Conservation (phyloP, 2,329 filamentous ascomycete genomes). For the Ceratocystis huliohia region DNA sequence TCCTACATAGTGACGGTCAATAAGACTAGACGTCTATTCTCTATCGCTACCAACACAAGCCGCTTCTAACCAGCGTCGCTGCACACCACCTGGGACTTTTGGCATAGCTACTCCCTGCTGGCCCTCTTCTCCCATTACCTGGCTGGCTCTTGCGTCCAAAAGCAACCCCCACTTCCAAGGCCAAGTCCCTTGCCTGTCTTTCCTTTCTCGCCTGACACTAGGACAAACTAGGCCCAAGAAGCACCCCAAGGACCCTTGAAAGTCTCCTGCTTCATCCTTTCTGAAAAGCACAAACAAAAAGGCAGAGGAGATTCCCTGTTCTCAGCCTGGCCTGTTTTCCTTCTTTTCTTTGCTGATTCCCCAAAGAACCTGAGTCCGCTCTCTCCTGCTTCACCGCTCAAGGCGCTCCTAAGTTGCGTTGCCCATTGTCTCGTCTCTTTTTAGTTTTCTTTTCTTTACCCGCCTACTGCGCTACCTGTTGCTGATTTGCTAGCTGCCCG, state of each 20-base stretch:
- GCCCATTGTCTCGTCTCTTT: constrained; percentile 8
- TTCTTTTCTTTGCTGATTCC: neutral
- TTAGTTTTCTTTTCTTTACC: constrained; percentile 1
- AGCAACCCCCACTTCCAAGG: constrained; percentile 3
- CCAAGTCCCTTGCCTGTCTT: constrained; percentile 9
- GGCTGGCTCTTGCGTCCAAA: neutral
- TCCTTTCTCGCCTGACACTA: constrained; percentile 5
- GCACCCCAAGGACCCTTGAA: neutral
- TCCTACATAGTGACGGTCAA: neutral
- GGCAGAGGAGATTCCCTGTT: neutral
- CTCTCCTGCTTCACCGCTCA: constrained; percentile 16
- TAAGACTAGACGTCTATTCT: neutral
- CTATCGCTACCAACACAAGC: neutral
- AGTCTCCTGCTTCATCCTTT: constrained; percentile 3
- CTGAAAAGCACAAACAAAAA: constrained; percentile 1
- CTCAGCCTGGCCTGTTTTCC: neutral
- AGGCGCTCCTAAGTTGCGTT: constrained; percentile 10
- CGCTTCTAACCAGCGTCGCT: neutral
- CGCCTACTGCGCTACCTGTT: neutral
- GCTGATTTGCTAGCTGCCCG: neutral
- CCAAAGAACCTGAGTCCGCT: neutral
- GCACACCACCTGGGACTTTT: neutral
- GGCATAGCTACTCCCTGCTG: neutral
- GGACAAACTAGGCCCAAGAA: constrained; percentile 3
- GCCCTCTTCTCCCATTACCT: neutral